Percentiles rank a stretch among this genome's conserved stretches.
These are phyloP conservation scores for Candida ipomoeae DNA, from an alignment of 805 yeast genomes.

Conservation along the genomic window DNA sequence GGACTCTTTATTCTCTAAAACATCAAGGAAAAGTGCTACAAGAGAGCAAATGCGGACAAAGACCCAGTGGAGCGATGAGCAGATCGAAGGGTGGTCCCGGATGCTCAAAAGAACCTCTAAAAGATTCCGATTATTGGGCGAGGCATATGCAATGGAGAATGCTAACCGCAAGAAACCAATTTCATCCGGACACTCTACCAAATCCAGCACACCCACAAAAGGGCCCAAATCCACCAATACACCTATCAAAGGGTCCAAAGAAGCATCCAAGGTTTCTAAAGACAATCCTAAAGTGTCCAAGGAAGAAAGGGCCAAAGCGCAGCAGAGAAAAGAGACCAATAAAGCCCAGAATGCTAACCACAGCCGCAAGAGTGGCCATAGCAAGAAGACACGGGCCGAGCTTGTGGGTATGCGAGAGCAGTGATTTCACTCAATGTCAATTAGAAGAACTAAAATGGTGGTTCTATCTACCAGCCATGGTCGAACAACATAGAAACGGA, in stretches of 20 bases:
- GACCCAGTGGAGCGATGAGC: conserved; percentile 80
- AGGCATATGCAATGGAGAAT: conserved; percentile 34
- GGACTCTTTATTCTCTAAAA: conserved; percentile 38
- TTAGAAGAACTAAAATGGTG: background rate
- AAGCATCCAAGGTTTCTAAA: background rate
- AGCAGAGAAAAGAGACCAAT: conserved; percentile 44
- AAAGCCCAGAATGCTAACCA: conserved; percentile 61
- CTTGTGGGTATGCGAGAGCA: conserved; percentile 22
- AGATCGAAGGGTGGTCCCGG: conserved; percentile 89
- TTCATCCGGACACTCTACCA: background rate
- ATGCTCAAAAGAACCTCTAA: conserved; percentile 66
- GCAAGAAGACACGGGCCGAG: conserved; percentile 43
- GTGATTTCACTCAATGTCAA: background rate
- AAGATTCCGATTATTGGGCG: conserved; percentile 59
- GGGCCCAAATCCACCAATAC: conserved; percentile 12
- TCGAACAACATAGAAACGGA: conserved; percentile 91
- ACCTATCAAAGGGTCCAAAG: background rate
- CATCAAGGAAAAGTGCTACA: conserved; percentile 45
- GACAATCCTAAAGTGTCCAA: background rate
- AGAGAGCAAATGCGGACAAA: conserved; percentile 50
- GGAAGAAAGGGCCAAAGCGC: conserved; percentile 1
- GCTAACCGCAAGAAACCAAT: conserved; percentile 8
- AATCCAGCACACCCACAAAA: background rate
- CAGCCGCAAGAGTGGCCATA: conserved; percentile 59
- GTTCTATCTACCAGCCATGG: conserved; percentile 52